Evolutionary conservation across 306 rosid genomes (phyloP).

Genomic region (Fragaria vesca): DNA sequence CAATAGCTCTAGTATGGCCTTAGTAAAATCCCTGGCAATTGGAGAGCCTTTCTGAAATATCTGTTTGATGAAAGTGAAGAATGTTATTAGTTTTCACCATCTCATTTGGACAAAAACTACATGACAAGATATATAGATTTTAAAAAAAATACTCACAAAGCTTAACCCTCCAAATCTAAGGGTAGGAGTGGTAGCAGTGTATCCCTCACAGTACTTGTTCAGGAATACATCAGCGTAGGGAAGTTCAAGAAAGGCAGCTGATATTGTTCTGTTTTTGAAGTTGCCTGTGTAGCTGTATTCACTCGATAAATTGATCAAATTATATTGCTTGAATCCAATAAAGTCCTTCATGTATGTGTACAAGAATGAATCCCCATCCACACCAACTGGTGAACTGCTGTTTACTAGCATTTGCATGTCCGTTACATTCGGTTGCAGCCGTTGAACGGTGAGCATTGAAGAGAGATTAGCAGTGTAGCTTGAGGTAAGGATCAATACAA

Average conservation of each 20-base stretch:
- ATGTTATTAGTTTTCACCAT: not conserved
- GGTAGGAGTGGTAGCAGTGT: slow-evolving; percentile 30
- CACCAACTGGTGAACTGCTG: slow-evolving; percentile 41
- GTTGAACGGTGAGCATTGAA: slow-evolving; percentile 48
- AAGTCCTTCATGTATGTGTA: slow-evolving; percentile 36
- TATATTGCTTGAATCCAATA: slow-evolving; percentile 23
- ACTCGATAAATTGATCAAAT: slow-evolving; percentile 24
- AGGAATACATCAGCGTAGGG: slow-evolving; percentile 54
- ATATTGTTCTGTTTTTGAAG: slow-evolving; percentile 32
- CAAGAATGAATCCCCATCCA: slow-evolving; percentile 53
- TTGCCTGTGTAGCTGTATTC: slow-evolving; percentile 29
- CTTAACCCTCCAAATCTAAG: slow-evolving; percentile 61
- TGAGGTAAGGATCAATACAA: slow-evolving; percentile 50
- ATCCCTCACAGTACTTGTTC: slow-evolving; percentile 42
- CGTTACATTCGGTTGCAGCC: slow-evolving; percentile 27
- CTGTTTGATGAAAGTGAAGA: slow-evolving; percentile 22
- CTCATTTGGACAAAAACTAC: not conserved
- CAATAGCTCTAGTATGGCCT: slow-evolving; percentile 41
- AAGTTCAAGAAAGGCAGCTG: slow-evolving; percentile 62
- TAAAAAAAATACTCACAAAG: slow-evolving; percentile 42
- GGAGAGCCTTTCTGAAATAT: slow-evolving; percentile 66
- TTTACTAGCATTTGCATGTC: slow-evolving; percentile 45
- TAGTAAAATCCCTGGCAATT: slow-evolving; percentile 43
- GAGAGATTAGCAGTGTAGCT: slow-evolving; percentile 71
- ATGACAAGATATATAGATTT: not conserved